A percentile compares a stretch with the other conserved stretches of the same genome.
Conservation (phyloP, 2,329 filamentous ascomycete species). For the Mariannaea sp. region DNA sequence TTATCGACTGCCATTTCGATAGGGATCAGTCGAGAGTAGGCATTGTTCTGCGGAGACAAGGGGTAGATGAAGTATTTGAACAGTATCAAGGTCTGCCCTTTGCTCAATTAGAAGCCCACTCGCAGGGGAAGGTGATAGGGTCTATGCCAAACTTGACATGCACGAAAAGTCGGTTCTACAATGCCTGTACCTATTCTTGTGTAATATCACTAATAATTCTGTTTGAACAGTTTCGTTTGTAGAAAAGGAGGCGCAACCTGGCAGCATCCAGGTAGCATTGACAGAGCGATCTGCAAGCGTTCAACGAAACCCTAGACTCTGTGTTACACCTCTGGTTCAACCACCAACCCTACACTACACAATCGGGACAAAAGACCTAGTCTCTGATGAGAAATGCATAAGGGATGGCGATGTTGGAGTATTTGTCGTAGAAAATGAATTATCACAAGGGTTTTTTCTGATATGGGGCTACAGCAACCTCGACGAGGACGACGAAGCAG, state of each 20-base stretch:
- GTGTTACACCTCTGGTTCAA: constrained; percentile 16
- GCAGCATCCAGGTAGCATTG: constrained; percentile 16
- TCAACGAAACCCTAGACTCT: constrained; percentile 9
- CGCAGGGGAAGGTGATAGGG: constrained; percentile 14
- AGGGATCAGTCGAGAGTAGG: constrained; percentile 13
- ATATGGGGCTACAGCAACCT: constrained; percentile 18
- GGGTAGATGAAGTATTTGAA: constrained; percentile 9
- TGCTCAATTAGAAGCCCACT: constrained; percentile 13
- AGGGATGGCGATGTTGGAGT: constrained; percentile 14
- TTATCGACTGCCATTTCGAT: constrained; percentile 16
- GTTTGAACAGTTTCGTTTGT: constrained; percentile 10
- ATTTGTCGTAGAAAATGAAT: constrained; percentile 18
- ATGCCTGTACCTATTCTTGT: background rate
- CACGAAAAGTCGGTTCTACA: constrained; percentile 6
- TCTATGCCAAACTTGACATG: constrained; percentile 13
- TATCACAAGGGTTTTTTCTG: constrained; percentile 16
- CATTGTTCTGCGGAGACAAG: constrained; percentile 9
- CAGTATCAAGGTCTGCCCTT: constrained; percentile 17
- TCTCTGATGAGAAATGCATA: constrained; percentile 13
- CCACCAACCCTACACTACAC: constrained; percentile 19
- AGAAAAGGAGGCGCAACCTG: constrained; percentile 10
- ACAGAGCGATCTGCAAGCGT: constrained; percentile 15
- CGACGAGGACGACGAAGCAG: constrained; percentile 3
- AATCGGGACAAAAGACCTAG: constrained; percentile 15
- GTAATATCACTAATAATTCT: constrained; percentile 1